Base-by-base conservation (phyloP, 257 asterid genomes). In the Solanum raphanifolium region DNA sequence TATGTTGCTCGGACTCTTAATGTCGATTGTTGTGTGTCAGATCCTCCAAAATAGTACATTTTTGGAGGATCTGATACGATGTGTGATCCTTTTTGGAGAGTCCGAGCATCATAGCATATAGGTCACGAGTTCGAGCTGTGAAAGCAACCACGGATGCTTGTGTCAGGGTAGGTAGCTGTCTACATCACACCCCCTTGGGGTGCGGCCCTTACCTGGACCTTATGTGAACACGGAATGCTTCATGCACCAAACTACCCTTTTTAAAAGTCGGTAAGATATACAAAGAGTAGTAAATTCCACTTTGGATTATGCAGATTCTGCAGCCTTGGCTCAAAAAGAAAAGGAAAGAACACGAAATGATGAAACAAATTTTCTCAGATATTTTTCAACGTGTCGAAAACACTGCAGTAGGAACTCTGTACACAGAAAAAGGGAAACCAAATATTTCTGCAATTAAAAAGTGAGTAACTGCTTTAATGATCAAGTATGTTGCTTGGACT, bases 281-380 rank as follows among this genome's bases (percentile, higher is more conserved):
- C 7, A 65, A 13, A n/a, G 31, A 46, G 55, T 46, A 46, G 55
- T 46, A 46, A 46, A 46, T 13, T 13, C 7, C 58, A 46, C 20
- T 0, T 46, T 46, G 58, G 20, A 13, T 46, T 46, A 46, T 46
- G 58, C 23, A 68, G 38, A 68, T 13, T 71, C 78, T 27, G 41
- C 41, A 87, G 55, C 92, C 97, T 3, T 95, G 93, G 94, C 86
- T 93, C n/a, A 89, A 90, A 84, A 93, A 92, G 96, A 92, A 92
- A 84, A 88, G 91, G 87, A 94, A 94, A 79, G 97, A 93, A 86
- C 93, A 92, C 2, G 93, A 92, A 82, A 90, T 83, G 89, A 91
- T 91, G 93, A 93, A 82, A 60, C 90, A 62, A 91, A 82, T 94
- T 6, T 85, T 94, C 41, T 91, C 94, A 15, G 90, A 90, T 41